Conservation (phyloP, 768 basidiomycete genomes). For the Hericium erinaceus region DNA sequence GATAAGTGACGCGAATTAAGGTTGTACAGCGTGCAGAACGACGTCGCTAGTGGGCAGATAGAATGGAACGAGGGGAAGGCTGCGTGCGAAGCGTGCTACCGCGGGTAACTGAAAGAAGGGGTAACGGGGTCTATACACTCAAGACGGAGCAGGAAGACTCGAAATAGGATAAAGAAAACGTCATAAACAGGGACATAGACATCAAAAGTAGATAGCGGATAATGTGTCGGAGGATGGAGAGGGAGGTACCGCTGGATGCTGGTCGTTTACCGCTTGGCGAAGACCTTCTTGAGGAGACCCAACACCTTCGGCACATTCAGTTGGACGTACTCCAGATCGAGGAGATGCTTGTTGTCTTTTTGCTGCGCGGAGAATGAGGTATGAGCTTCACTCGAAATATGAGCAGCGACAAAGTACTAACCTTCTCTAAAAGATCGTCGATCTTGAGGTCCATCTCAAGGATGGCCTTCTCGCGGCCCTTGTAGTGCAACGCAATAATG, state of each 20-base stretch:
- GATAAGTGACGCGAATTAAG: slow-evolving; percentile 2
- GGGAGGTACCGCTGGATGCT: neutral
- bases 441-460: slow-evolving; percentile 99
- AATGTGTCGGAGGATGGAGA: neutral
- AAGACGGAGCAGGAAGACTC: slow-evolving; percentile 2
- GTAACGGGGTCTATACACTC: slow-evolving; percentile 6
- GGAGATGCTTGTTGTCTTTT: slow-evolving; percentile 95
- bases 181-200: slow-evolving; percentile 4
- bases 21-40: slow-evolving; percentile 1
- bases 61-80: neutral
- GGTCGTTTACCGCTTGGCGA: slow-evolving; percentile 30
- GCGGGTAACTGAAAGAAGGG: slow-evolving; percentile 11
- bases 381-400: neutral
- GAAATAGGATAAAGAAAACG: slow-evolving; percentile 5
- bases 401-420: slow-evolving; percentile 24
- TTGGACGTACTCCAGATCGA: slow-evolving; percentile 97
- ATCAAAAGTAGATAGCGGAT: slow-evolving; percentile 1
- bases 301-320: slow-evolving; percentile 94
- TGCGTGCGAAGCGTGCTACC: neutral
- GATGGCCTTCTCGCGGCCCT: slow-evolving; percentile 97
- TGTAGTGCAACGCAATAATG: slow-evolving; percentile 98
- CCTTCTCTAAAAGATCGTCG: slow-evolving; percentile 96
- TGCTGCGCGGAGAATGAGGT: slow-evolving; percentile 44
- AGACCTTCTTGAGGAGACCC: slow-evolving; percentile 87
- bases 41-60: neutral